Conservation (phyloP, 495 filamentous ascomycete genomes). For the Cairneyella variabilis region DNA sequence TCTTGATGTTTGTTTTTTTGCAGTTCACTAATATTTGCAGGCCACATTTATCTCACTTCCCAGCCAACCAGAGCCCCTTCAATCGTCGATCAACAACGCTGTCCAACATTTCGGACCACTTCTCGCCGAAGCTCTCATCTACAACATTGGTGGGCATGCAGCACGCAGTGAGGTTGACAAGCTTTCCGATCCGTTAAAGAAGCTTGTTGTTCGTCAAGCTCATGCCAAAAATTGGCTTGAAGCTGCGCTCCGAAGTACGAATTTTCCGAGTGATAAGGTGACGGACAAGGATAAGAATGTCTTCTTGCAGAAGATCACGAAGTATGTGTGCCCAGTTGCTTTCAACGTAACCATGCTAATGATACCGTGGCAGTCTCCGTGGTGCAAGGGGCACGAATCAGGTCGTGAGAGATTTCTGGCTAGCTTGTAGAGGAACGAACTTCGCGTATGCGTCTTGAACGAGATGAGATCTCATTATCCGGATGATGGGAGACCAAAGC, state of each 20-base stretch:
- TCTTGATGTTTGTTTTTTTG: background rate
- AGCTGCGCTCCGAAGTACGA: conserved; percentile 45
- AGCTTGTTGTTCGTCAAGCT: conserved; percentile 63
- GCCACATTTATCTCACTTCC: conserved; percentile 42
- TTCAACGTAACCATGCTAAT: conserved; percentile 16
- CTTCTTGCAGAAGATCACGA: conserved; percentile 58
- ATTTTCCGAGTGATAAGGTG: conserved; percentile 62
- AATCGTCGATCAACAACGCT: conserved; percentile 45
- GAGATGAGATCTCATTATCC: no score
- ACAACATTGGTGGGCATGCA: conserved; percentile 71
- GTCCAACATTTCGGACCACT: conserved; percentile 57
- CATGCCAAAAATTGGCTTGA: conserved; percentile 58
- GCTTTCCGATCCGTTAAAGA: conserved; percentile 73
- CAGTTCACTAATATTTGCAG: conserved; percentile 31
- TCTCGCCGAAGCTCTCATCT: conserved; percentile 54
- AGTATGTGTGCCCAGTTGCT: conserved; percentile 30
- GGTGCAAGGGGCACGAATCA: conserved; percentile 56
- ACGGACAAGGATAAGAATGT: conserved; percentile 52
- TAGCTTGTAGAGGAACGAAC: conserved; percentile 62
- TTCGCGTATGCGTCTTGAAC: conserved; percentile 53
- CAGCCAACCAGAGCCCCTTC: conserved; percentile 36
- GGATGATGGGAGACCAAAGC: no score
- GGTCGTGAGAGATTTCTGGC: conserved; percentile 64
- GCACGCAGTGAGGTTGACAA: conserved; percentile 73
- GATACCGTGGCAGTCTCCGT: conserved; percentile 44